Percentiles rank a stretch among this genome's conserved stretches.
Evolutionary conservation across 1,139 yeast species (phyloP).

Genomic region (Candida neerlandica): DNA sequence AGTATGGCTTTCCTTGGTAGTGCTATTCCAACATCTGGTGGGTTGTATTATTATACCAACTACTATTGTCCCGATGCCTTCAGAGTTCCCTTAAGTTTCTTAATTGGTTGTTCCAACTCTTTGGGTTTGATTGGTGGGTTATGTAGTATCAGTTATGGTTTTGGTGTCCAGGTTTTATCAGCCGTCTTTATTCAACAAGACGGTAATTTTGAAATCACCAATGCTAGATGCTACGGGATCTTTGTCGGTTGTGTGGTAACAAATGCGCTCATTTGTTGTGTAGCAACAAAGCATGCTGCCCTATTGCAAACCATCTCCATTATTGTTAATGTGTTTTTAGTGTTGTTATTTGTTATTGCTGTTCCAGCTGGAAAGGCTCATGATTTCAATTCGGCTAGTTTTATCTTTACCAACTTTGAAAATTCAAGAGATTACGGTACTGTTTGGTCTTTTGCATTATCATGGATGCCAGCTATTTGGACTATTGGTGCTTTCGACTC

Average conservation of each 20-base stretch:
- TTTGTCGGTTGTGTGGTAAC: constrained; percentile 36
- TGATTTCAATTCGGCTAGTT: constrained; percentile 33
- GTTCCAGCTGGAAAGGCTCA: constrained; percentile 55
- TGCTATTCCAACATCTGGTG: constrained; percentile 76
- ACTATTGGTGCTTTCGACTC: constrained; percentile 73
- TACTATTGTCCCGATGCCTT: constrained; percentile 35
- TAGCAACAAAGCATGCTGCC: constrained; percentile 50
- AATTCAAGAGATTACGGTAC: constrained; percentile 60
- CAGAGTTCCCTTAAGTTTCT: constrained; percentile 40
- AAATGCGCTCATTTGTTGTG: constrained; percentile 32
- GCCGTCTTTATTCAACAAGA: constrained; percentile 35
- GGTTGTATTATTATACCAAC: constrained; percentile 60
- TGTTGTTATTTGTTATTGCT: constrained; percentile 64
- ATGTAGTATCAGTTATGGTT: constrained; percentile 43
- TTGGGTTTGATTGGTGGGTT: constrained; percentile 40
- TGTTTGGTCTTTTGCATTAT: constrained; percentile 67
- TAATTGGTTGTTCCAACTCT: constrained; percentile 49
- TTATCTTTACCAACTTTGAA: constrained; percentile 58
- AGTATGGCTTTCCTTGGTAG: constrained; percentile 72
- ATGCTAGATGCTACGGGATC: constrained; percentile 37
- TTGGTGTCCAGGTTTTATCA: constrained; percentile 37
- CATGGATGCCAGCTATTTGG: constrained; percentile 71
- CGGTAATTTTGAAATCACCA: constrained; percentile 34
- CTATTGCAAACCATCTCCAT: constrained; percentile 63
- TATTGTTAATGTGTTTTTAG: constrained; percentile 53